Conservation (phyloP, 2,329 filamentous ascomycete species). For the Fonsecaea multimorphosa region DNA sequence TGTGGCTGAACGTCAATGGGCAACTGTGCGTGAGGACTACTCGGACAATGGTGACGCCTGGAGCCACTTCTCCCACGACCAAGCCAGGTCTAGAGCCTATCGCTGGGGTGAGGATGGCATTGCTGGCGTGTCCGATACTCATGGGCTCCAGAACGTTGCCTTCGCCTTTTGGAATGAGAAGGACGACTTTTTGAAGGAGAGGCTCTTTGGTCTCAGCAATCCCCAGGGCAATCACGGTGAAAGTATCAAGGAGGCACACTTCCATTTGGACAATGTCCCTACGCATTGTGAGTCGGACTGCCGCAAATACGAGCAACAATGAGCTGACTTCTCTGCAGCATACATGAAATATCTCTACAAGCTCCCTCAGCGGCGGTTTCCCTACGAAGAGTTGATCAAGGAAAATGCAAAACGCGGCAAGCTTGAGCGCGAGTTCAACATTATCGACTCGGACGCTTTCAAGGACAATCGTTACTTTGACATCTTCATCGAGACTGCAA, state of each 20-base stretch:
- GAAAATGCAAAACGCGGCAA: conserved; percentile 81
- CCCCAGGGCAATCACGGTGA: conserved; percentile 97
- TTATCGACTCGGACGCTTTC: conserved; percentile 87
- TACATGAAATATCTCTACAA: conserved; percentile 99
- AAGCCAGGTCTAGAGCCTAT: conserved; percentile 85
- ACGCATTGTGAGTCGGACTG: conserved; percentile 54
- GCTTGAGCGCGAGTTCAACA: conserved; percentile 85
- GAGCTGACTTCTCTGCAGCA: conserved; percentile 46
- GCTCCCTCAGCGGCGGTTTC: conserved; percentile 89
- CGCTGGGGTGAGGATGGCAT: conserved; percentile 98
- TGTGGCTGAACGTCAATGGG: conserved; percentile 93
- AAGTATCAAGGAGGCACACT: conserved; percentile 95
- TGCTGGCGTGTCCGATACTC: conserved; percentile 91
- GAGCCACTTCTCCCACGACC: conserved; percentile 95
- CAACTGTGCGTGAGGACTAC: conserved; percentile 89
- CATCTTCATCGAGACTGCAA: conserved; percentile 94
- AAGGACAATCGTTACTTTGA: conserved; percentile 94
- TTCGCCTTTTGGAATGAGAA: conserved; percentile 98
- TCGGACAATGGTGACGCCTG: conserved; percentile 88
- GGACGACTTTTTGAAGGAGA: conserved; percentile 93
- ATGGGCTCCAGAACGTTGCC: conserved; percentile 88
- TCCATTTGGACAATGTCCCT: conserved; percentile 94
- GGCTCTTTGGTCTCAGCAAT: conserved; percentile 92
- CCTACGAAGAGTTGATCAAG: conserved; percentile 83
- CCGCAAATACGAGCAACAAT: not conserved